Evolutionary conservation across 2,329 filamentous ascomycete genomes (phyloP).

Genomic region (Pestalotiopsis sp.): DNA sequence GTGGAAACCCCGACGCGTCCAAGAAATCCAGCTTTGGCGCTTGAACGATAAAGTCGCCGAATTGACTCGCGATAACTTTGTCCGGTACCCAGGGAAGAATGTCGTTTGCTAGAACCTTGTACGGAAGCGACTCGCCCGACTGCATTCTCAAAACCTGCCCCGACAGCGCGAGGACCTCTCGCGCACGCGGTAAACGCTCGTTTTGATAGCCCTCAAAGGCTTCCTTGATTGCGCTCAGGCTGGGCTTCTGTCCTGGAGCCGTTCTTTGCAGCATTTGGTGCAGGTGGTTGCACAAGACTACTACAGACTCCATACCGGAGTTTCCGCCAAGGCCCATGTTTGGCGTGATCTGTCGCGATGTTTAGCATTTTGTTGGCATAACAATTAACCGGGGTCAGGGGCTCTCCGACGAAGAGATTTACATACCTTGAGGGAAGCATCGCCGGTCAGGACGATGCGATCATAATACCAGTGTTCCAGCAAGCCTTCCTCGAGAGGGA

Average conservation of each 20-base stretch:
- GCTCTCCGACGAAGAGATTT: conserved; percentile 16
- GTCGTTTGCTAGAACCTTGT: no score
- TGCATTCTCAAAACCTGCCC: conserved; percentile 1
- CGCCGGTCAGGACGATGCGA: conserved; percentile 37
- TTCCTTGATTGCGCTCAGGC: not conserved
- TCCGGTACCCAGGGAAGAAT: no score
- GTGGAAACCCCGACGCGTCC: no score
- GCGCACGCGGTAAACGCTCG: not conserved
- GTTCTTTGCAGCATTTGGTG: not conserved
- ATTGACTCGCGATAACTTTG: no score
- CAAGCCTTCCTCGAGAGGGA: conserved; percentile 35
- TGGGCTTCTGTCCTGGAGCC: not conserved
- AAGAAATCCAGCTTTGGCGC: no score
- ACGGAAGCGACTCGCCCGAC: not conserved
- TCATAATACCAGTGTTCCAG: conserved; percentile 35
- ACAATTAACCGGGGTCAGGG: no score
- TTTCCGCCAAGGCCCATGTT: conserved; percentile 14
- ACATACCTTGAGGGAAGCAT: conserved; percentile 38
- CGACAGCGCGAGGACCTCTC: not conserved
- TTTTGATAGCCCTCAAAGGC: not conserved
- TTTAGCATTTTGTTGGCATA: not conserved
- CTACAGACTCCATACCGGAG: conserved; percentile 7
- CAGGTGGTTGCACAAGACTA: conserved; percentile 9
- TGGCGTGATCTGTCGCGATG: not conserved
- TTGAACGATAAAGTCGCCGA: no score